Percentiles rank a stretch among this genome's conserved stretches.
Conservation (phyloP, 2,329 filamentous ascomycete species). For the Cucurbitaria berberidis region DNA sequence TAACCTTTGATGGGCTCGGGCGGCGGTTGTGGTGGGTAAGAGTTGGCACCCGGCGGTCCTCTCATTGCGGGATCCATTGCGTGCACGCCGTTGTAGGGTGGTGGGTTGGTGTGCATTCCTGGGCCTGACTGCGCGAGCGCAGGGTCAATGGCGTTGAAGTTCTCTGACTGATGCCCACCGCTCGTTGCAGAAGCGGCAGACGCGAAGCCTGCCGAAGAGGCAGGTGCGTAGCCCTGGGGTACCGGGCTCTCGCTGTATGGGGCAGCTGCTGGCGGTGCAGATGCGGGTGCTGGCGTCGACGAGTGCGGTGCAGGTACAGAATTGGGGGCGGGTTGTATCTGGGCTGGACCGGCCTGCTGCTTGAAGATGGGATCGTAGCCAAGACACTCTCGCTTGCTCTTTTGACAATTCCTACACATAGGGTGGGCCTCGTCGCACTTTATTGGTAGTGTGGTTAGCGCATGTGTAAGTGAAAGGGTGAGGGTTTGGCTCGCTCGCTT, state of each 20-base stretch:
- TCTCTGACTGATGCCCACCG: conserved; percentile 57
- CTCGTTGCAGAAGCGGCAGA: conserved; percentile 42
- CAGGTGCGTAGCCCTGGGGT: conserved; percentile 53
- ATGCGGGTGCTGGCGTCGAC: conserved; percentile 36
- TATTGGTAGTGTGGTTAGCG: conserved; percentile 33
- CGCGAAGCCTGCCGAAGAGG: conserved; percentile 51
- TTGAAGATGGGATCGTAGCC: conserved; percentile 91
- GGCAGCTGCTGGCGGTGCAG: conserved; percentile 40
- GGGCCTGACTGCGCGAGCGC: conserved; percentile 59
- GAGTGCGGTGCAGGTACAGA: conserved; percentile 46
- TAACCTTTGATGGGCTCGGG: conserved; percentile 41
- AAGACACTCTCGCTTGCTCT: conserved; percentile 84
- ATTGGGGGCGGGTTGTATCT: conserved; percentile 73
- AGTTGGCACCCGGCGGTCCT: conserved; percentile 24
- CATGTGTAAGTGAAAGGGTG: conserved; percentile 19
- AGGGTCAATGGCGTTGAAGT: conserved; percentile 67
- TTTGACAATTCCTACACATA: conserved; percentile 86
- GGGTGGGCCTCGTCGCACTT: conserved; percentile 97
- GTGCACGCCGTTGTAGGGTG: conserved; percentile 42
- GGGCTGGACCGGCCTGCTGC: conserved; percentile 70
- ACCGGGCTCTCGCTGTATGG: conserved; percentile 48
- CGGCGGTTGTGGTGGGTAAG: conserved; percentile 18
- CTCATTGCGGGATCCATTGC: conserved; percentile 42
- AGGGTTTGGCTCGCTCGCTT: conserved; percentile 29
- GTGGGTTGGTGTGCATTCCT: conserved; percentile 35